A percentile compares a stretch with the other conserved stretches of the same genome.
Evolutionary conservation across 2,329 filamentous ascomycete species (phyloP).

Genomic region (Pestalotiopsis sp.): DNA sequence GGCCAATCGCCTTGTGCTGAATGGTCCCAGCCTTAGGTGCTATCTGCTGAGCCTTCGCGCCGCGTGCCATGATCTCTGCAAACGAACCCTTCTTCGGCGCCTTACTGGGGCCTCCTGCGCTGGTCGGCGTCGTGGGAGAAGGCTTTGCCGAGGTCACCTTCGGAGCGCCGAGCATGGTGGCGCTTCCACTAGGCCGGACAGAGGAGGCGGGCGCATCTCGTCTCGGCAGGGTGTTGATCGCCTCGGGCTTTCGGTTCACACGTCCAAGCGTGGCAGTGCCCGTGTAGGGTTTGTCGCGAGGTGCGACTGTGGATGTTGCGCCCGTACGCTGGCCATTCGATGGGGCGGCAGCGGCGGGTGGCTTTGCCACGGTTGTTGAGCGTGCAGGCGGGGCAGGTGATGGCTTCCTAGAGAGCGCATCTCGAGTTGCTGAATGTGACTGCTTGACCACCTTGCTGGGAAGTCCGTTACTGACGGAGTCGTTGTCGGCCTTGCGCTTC

Average conservation of each 20-base stretch:
- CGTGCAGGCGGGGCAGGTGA: background rate
- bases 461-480: constrained; percentile 30
- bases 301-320: background rate
- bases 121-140: constrained; percentile 28
- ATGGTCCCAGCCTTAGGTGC: constrained; percentile 70
- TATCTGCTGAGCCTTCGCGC: constrained; percentile 64
- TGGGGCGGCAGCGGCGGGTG: background rate
- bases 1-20: constrained; percentile 74
- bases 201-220: constrained; percentile 22
- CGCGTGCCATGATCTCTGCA: constrained; percentile 73
- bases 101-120: constrained; percentile 32
- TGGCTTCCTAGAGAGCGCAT: constrained; percentile 3
- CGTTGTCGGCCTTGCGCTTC: constrained; percentile 63
- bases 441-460: constrained; percentile 24
- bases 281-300: constrained; percentile 10
- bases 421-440: constrained; percentile 8
- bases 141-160: constrained; percentile 27
- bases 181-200: constrained; percentile 24
- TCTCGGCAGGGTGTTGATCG: constrained; percentile 11
- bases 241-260: constrained; percentile 9
- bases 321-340: constrained; percentile 6
- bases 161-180: constrained; percentile 18
- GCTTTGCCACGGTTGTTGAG: background rate
- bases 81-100: constrained; percentile 73
- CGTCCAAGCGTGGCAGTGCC: constrained; percentile 13